phyloP scores from a whole-genome alignment of 495 filamentous ascomycete species.

The Trypethelium eluteriae region DNA sequence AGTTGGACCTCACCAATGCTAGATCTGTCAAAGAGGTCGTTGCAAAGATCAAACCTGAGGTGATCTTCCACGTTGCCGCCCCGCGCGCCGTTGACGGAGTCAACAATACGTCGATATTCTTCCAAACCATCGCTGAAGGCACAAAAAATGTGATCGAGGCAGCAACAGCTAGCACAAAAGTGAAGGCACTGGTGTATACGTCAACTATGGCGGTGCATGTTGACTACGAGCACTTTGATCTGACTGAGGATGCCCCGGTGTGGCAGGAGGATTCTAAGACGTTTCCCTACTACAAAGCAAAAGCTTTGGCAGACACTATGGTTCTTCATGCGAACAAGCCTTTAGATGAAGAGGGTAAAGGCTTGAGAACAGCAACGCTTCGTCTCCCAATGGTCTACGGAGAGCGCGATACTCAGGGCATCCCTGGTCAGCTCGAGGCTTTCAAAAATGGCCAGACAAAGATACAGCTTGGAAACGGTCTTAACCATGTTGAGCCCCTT shows the following conservation, averaged over 20 bases:
- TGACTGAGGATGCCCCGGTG: constrained; percentile 78
- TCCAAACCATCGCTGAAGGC: no score
- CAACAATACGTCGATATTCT: no score
- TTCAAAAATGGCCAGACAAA: constrained; percentile 25
- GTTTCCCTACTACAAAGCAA: constrained; percentile 71
- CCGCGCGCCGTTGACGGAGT: constrained; percentile 58
- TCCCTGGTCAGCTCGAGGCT: constrained; percentile 17
- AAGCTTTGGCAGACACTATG: constrained; percentile 76
- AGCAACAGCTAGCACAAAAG: constrained; percentile 60
- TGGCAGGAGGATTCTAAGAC: constrained; percentile 60
- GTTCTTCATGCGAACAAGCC: constrained; percentile 78
- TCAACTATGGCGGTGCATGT: constrained; percentile 81
- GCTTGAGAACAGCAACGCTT: constrained; percentile 27
- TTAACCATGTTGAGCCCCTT: constrained; percentile 25
- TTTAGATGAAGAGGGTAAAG: no score
- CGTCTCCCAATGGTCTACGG: constrained; percentile 29
- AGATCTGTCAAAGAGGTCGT: not conserved
- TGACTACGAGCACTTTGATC: constrained; percentile 82
- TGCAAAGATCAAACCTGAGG: constrained; percentile 59
- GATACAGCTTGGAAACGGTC: constrained; percentile 27
- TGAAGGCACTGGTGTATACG: constrained; percentile 87
- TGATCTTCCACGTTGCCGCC: constrained; percentile 87
- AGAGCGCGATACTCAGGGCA: constrained; percentile 25
- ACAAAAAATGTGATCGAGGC: constrained; percentile 72
- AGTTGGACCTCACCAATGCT: not conserved